Conservation (phyloP, 148 eudicot genomes). For the Dianthus caryophyllus region DNA sequence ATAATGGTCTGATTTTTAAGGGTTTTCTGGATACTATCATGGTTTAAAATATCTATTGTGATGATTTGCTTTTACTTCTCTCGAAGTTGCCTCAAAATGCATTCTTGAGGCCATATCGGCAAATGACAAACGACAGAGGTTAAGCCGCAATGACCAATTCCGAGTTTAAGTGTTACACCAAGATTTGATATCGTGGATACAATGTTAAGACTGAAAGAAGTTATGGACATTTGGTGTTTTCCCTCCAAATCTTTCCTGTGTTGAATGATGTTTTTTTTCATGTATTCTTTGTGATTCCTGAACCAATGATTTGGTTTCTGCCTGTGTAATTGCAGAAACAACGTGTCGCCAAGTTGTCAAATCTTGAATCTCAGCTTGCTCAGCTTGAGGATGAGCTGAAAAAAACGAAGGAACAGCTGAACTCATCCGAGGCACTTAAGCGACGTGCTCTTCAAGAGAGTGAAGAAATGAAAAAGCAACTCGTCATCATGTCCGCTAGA, state of each 20-base stretch:
- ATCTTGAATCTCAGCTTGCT: conserved; percentile 68
- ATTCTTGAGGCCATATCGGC: too few species aligned
- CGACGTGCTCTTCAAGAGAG: conserved; percentile 59
- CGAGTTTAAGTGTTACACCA: too few species aligned
- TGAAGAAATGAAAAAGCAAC: conserved; percentile 68
- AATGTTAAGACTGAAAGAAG: too few species aligned
- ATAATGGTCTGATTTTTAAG: neutral
- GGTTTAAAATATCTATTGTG: too few species aligned
- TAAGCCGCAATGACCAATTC: too few species aligned
- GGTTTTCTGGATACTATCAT: too few species aligned
- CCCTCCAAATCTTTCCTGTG: too few species aligned
- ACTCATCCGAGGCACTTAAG: conserved; percentile 51
- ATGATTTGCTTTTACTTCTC: too few species aligned
- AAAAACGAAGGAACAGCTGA: conserved; percentile 66
- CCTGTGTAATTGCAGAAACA: conserved; percentile 42
- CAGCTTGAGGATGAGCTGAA: conserved; percentile 76
- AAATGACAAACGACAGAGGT: too few species aligned
- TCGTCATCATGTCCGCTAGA: conserved; percentile 42
- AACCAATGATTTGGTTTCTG: neutral
- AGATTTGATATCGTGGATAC: too few species aligned
- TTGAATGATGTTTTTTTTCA: neutral
- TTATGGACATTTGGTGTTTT: too few species aligned
- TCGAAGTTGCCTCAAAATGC: too few species aligned
- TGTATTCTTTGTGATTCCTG: neutral
- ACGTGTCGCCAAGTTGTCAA: conserved; percentile 48